Evolutionary conservation across 2,329 filamentous ascomycete species (phyloP).

Genomic region (Apiospora marii): DNA sequence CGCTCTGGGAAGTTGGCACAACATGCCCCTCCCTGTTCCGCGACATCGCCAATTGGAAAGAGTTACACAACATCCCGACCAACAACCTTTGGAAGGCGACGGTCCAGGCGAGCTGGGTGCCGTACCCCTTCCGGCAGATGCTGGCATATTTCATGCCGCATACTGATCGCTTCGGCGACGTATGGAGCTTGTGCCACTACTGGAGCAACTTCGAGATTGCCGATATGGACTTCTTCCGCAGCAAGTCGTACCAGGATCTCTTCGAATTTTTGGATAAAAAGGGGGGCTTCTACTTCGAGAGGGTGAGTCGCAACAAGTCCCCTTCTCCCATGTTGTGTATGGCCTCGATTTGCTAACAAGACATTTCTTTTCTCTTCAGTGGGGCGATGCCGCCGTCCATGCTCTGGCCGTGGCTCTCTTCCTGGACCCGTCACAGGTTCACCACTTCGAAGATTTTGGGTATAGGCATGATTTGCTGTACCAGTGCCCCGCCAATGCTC

Average conservation of each 20-base stretch:
- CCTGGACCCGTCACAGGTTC: conserved; percentile 48
- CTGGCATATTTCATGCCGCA: conserved; percentile 46
- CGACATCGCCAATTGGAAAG: conserved; percentile 50
- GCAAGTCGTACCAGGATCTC: conserved; percentile 49
- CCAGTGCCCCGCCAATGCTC: conserved; percentile 47
- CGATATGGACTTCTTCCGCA: conserved; percentile 53
- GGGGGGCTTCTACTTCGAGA: conserved; percentile 53
- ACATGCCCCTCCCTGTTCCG: conserved; percentile 54
- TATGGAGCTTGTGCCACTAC: conserved; percentile 55
- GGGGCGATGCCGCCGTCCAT: conserved; percentile 55
- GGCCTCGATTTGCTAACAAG: background rate
- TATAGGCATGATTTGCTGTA: conserved; percentile 48
- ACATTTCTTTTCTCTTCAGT: conserved; percentile 35
- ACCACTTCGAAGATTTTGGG: conserved; percentile 54
- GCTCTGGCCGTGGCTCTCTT: conserved; percentile 52
- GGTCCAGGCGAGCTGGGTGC: conserved; percentile 50
- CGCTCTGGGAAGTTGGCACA: conserved; percentile 51
- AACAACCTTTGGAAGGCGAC: conserved; percentile 51
- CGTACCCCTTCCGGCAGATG: conserved; percentile 50
- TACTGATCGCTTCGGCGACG: conserved; percentile 49
- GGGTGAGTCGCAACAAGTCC: conserved; percentile 41
- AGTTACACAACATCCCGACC: conserved; percentile 43
- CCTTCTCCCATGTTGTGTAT: background rate
- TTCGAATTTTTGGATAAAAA: conserved; percentile 50
- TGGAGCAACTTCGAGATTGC: conserved; percentile 59